These are phyloP conservation scores for Linnemannia hyalina DNA, from an alignment of 192 early-diverging fungal species.

Conservation along the genomic window DNA sequence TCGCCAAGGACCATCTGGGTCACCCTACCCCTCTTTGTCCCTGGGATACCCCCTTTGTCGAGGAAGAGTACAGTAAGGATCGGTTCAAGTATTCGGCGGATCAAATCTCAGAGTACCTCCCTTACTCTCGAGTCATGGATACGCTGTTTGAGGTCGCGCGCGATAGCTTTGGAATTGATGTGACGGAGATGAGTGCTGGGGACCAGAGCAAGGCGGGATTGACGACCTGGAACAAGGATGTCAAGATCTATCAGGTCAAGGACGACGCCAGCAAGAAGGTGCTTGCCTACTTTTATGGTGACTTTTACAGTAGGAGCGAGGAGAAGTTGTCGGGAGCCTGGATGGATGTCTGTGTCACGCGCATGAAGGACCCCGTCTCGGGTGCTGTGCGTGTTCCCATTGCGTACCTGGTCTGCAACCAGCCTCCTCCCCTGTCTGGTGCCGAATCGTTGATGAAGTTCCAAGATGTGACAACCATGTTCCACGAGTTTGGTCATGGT, in stretches of 20 bases:
- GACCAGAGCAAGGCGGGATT: constrained; percentile 55
- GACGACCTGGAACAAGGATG: constrained; percentile 69
- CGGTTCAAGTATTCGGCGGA: constrained; percentile 66
- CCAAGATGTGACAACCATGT: constrained; percentile 70
- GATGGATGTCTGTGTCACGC: constrained; percentile 68
- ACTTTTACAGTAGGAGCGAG: constrained; percentile 66
- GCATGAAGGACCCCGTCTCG: constrained; percentile 53
- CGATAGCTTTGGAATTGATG: constrained; percentile 63
- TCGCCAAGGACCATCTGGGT: constrained; percentile 56
- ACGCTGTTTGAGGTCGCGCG: constrained; percentile 68
- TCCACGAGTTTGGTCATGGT: constrained; percentile 76
- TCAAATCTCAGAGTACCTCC: constrained; percentile 67
- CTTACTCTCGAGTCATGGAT: constrained; percentile 65
- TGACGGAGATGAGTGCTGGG: constrained; percentile 51
- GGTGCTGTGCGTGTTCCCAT: constrained; percentile 63
- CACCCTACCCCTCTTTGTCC: constrained; percentile 57
- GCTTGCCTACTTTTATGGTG: constrained; percentile 72
- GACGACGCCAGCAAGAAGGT: constrained; percentile 57
- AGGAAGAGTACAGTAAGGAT: constrained; percentile 68
- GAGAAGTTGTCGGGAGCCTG: constrained; percentile 72
- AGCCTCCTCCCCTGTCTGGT: constrained; percentile 58
- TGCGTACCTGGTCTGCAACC: constrained; percentile 73
- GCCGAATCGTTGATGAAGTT: constrained; percentile 68
- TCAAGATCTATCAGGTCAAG: constrained; percentile 66
- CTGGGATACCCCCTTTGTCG: constrained; percentile 64